Conservation (phyloP, 805 yeast genomes). For the Teunomyces gatunensis region DNA sequence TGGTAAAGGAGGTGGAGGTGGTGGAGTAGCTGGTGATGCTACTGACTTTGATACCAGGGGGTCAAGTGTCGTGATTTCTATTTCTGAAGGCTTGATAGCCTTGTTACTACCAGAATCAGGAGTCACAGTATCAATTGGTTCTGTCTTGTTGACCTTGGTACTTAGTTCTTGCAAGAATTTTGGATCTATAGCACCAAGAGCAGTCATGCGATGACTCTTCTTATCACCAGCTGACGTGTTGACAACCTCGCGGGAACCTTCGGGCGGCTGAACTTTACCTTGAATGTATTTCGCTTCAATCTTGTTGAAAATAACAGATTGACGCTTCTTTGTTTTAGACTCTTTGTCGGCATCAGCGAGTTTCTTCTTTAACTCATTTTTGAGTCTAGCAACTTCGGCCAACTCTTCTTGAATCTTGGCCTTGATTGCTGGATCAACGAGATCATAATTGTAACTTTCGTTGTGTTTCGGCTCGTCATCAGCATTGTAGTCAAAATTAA, state of each 20-base stretch:
- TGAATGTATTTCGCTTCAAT: slow-evolving; percentile 46
- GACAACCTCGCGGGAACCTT: slow-evolving; percentile 7
- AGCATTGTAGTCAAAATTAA: slow-evolving; percentile 39
- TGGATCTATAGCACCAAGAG: slow-evolving; percentile 44
- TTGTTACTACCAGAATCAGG: background rate
- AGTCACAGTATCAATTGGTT: slow-evolving; percentile 25
- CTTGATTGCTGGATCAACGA: slow-evolving; percentile 32
- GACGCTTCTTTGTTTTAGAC: slow-evolving; percentile 8
- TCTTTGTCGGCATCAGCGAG: slow-evolving; percentile 22
- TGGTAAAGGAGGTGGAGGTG: slow-evolving; percentile 8
- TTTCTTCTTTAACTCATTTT: slow-evolving; percentile 39
- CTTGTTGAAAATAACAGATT: slow-evolving; percentile 21
- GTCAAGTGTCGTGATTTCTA: background rate
- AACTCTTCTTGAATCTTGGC: slow-evolving; percentile 40
- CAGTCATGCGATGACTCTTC: slow-evolving; percentile 29
- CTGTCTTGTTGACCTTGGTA: slow-evolving; percentile 45
- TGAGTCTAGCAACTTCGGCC: slow-evolving; percentile 41
- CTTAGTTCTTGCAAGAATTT: slow-evolving; percentile 53
- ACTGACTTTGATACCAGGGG: background rate
- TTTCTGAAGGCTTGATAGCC: background rate
- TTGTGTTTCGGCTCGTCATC: slow-evolving; percentile 14
- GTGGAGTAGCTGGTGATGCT: background rate
- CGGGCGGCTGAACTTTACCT: slow-evolving; percentile 36
- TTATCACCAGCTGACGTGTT: slow-evolving; percentile 20
- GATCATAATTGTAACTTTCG: slow-evolving; percentile 12